Conservation (phyloP, 495 filamentous ascomycete genomes). For the Daldinia concentrica region DNA sequence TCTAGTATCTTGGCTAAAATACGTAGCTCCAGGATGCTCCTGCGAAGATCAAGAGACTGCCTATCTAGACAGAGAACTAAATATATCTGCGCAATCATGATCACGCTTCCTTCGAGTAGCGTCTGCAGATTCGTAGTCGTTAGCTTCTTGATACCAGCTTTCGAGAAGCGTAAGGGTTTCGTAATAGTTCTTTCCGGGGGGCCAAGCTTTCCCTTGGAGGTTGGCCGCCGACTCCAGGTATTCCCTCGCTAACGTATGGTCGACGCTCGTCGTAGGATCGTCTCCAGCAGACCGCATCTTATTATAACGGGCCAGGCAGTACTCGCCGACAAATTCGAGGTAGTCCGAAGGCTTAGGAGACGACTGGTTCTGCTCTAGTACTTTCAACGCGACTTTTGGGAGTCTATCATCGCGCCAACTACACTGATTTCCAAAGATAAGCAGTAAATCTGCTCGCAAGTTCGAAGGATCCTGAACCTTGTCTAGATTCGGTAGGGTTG, state of each 20-base stretch:
- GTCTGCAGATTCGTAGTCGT: slow-evolving; percentile 38
- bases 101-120: slow-evolving; percentile 25
- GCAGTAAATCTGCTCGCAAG: slow-evolving; percentile 42
- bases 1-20: not conserved
- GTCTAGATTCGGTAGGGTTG: slow-evolving; percentile 38
- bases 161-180: slow-evolving; percentile 44
- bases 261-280: slow-evolving; percentile 18
- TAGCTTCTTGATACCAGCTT: slow-evolving; percentile 42
- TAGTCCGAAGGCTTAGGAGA: slow-evolving; percentile 39
- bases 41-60: not conserved
- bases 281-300: slow-evolving; percentile 25
- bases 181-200: slow-evolving; percentile 46
- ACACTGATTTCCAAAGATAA: slow-evolving; percentile 45
- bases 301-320: slow-evolving; percentile 39
- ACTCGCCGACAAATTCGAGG: slow-evolving; percentile 42
- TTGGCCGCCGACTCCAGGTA: slow-evolving; percentile 39
- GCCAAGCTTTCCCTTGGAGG: slow-evolving; percentile 42
- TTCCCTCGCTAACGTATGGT: slow-evolving; percentile 42
- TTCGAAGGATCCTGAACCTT: slow-evolving; percentile 37
- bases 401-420: slow-evolving; percentile 44
- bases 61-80: slow-evolving; percentile 27
- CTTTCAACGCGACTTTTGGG: slow-evolving; percentile 30
- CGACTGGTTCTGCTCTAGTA: slow-evolving; percentile 36
- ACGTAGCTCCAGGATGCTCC: not conserved
- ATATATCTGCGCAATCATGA: slow-evolving; percentile 21